Conservation (phyloP, 129 eudicot genomes). For the Dittrichia graveolens region DNA sequence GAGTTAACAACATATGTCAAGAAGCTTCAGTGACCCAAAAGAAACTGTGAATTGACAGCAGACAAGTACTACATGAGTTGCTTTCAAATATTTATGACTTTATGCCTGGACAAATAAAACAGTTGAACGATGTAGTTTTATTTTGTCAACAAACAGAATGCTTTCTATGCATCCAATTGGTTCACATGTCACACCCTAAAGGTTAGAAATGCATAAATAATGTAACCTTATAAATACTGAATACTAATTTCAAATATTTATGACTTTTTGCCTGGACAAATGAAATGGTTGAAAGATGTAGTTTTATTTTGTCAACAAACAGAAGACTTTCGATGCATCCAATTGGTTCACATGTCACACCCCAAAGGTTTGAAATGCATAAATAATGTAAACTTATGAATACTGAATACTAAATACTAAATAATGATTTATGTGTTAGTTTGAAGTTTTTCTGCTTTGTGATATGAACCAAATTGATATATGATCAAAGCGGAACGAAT, state of each 20-base stretch:
- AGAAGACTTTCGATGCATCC: slow-evolving; percentile 9
- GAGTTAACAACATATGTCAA: background rate
- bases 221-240: too few species aligned
- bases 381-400: too few species aligned
- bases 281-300: slow-evolving; percentile 8
- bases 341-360: slow-evolving; percentile 4
- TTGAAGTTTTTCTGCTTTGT: too few species aligned
- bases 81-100: background rate
- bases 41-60: background rate
- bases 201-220: too few species aligned
- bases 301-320: slow-evolving; percentile 18
- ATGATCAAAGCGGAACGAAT: too few species aligned
- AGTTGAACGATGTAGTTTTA: slow-evolving; percentile 6
- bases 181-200: background rate
- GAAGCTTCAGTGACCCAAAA: slow-evolving; percentile 5
- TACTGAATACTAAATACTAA: too few species aligned
- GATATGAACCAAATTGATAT: too few species aligned
- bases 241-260: background rate
- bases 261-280: background rate
- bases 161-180: slow-evolving; percentile 8
- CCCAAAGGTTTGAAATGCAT: too few species aligned
- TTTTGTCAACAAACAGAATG: slow-evolving; percentile 22
- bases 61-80: background rate
- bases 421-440: too few species aligned
- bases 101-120: slow-evolving; percentile 1